These are phyloP conservation scores for Oryza australiensis DNA, from an alignment of 176 grass and related monocot genomes.

Conservation along the genomic window DNA sequence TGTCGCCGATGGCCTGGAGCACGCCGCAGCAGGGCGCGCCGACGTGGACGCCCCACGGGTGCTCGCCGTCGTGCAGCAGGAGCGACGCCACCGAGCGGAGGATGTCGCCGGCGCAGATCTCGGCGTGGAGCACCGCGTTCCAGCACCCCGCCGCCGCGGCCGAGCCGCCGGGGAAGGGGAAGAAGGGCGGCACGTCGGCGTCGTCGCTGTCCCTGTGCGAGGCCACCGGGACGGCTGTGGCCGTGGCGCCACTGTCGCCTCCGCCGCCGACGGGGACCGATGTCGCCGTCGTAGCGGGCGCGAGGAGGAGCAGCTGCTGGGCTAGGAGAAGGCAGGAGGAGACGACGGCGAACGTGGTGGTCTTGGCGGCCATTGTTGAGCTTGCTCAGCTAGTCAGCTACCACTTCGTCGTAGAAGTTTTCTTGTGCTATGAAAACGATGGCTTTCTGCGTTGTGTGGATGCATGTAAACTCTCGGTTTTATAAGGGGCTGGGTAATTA, in stretches of 20 bases:
- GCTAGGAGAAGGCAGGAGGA: neutral
- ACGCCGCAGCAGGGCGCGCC: slow-evolving; percentile 16
- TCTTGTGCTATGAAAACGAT: neutral
- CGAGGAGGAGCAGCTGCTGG: neutral
- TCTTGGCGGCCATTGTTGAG: neutral
- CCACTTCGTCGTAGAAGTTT: neutral
- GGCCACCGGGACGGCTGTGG: neutral
- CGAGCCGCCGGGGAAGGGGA: neutral
- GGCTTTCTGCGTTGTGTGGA: neutral
- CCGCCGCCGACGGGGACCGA: neutral
- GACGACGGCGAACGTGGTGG: neutral
- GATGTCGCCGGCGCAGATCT: slow-evolving; percentile 21
- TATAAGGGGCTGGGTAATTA: neutral
- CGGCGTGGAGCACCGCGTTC: neutral
- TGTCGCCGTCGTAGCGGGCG: neutral
- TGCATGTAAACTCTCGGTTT: neutral
- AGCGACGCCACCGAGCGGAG: neutral
- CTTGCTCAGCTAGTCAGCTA: neutral
- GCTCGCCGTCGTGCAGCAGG: neutral
- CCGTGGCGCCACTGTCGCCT: neutral
- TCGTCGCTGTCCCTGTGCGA: neutral
- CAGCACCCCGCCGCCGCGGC: neutral
- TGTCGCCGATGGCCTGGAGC: neutral
- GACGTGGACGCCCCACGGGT: neutral
- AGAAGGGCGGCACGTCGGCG: neutral